phyloP scores from a whole-genome alignment of 1,139 yeast species.

The Kluyveromyces sp. region DNA sequence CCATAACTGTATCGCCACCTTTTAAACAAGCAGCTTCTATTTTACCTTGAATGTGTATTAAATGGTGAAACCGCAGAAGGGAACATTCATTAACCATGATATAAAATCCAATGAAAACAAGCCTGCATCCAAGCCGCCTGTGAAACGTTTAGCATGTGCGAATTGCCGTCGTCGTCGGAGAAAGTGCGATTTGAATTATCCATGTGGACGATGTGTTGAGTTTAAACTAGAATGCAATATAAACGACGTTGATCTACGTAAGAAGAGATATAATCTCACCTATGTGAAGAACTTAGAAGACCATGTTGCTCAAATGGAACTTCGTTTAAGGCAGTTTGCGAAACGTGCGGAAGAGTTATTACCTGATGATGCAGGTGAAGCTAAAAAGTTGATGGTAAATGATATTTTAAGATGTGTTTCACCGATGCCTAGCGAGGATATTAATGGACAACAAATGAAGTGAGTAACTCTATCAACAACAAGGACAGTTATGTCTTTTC shows the following conservation, averaged over 20 bases:
- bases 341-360: constrained; percentile 18
- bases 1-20: no score
- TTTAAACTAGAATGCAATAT: constrained; percentile 42
- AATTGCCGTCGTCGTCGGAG: constrained; percentile 33
- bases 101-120: neutral
- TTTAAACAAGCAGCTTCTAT: no score
- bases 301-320: constrained; percentile 26
- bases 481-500: no score
- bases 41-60: no score
- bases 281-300: constrained; percentile 37
- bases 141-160: constrained; percentile 28
- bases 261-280: constrained; percentile 43
- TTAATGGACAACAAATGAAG: neutral
- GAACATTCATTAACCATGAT: no score
- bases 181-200: constrained; percentile 44
- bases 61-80: no score
- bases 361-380: constrained; percentile 13
- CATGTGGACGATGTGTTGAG: constrained; percentile 44
- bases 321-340: constrained; percentile 19
- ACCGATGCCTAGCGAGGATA: neutral
- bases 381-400: constrained; percentile 17
- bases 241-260: constrained; percentile 45
- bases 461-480: no score
- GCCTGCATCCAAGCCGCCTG: neutral
- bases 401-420: constrained; percentile 14